Percentiles rank a stretch among this genome's conserved stretches.
phyloP scores from a whole-genome alignment of 2,329 filamentous ascomycete species.

The Pestalotiopsis sp. region DNA sequence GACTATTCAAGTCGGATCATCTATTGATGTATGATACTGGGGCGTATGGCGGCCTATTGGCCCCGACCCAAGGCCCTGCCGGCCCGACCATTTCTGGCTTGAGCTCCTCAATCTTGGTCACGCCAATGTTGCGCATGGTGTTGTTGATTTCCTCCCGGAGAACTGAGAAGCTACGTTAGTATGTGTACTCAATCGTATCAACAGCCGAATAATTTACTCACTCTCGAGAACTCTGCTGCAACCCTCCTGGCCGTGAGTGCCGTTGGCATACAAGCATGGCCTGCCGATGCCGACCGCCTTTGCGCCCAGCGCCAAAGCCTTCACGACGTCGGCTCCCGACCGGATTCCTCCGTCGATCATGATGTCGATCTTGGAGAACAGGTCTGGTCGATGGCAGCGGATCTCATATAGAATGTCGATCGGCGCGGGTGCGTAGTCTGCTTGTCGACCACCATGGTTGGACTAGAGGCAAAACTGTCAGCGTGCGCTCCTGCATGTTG shows the following conservation, averaged over 20 bases:
- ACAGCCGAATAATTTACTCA: background rate
- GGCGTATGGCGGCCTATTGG: background rate
- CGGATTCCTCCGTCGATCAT: conserved; percentile 6
- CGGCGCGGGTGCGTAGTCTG: conserved; percentile 3
- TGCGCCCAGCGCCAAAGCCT: conserved; percentile 7
- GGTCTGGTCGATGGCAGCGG: background rate
- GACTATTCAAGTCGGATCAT: background rate
- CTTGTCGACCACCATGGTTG: conserved; percentile 5
- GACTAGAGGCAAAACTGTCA: background rate
- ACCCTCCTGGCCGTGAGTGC: conserved; percentile 4
- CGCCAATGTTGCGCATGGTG: conserved; percentile 6
- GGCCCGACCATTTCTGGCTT: conserved; percentile 9
- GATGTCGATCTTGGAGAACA: conserved; percentile 5
- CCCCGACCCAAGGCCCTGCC: background rate
- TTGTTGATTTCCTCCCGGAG: conserved; percentile 1
- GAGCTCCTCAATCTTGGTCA: background rate
- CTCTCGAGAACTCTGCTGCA: background rate
- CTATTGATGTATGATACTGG: background rate
- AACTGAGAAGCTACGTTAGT: background rate
- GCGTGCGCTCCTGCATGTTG: background rate
- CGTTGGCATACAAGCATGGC: conserved; percentile 3
- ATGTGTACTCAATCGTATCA: background rate
- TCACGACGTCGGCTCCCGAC: conserved; percentile 6
- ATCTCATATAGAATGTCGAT: conserved; percentile 7
- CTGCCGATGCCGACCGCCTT: conserved; percentile 6